Conservation (phyloP, 2,329 filamentous ascomycete genomes). For the Fusarium nelsonii region DNA sequence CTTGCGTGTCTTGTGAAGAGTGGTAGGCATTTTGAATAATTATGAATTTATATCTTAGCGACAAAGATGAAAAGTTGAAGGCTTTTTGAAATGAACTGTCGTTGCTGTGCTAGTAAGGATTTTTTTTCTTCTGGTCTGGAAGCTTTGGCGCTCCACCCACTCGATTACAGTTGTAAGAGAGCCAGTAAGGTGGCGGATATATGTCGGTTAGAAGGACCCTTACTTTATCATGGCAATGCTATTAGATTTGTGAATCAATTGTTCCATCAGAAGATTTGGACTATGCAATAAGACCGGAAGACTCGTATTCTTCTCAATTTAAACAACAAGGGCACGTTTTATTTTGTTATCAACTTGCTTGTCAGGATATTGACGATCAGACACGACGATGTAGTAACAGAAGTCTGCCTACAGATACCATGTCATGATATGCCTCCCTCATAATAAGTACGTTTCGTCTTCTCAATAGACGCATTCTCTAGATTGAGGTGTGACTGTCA, state of each 20-base stretch:
- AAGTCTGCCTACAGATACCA: no score
- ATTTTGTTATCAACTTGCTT: neutral
- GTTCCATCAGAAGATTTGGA: no score
- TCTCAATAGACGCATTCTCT: neutral
- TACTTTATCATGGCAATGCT: neutral
- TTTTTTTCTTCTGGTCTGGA: slow-evolving; percentile 38
- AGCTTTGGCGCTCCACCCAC: slow-evolving; percentile 36
- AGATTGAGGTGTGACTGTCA: neutral
- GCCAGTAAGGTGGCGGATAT: slow-evolving; percentile 28
- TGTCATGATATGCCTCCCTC: neutral
- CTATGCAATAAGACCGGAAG: neutral
- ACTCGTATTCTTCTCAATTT: neutral
- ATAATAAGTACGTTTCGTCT: neutral
- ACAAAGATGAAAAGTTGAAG: slow-evolving; percentile 11
- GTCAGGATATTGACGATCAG: neutral
- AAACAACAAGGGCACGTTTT: neutral
- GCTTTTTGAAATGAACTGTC: slow-evolving; percentile 15
- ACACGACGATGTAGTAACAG: neutral
- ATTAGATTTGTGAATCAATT: neutral
- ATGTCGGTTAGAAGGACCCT: slow-evolving; percentile 29
- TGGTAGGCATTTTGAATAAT: slow-evolving; percentile 74
- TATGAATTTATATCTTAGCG: slow-evolving; percentile 1
- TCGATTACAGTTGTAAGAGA: neutral
- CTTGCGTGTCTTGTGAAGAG: slow-evolving; percentile 86
- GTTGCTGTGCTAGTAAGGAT: slow-evolving; percentile 24